phyloP scores from a whole-genome alignment of 345 rosid genomes.

The Stellera chamaejasme region DNA sequence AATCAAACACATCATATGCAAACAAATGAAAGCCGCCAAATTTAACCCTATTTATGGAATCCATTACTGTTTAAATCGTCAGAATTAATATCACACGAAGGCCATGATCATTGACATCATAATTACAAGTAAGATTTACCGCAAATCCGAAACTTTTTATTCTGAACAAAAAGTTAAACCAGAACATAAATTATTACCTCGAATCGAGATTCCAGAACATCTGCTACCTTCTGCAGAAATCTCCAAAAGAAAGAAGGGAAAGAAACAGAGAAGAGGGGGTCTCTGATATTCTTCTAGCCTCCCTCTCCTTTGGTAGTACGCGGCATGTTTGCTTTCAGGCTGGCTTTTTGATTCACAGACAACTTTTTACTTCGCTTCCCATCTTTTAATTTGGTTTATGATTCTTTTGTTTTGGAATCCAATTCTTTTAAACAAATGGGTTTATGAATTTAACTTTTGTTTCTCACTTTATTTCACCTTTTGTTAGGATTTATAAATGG shows the following conservation, averaged over 20 bases:
- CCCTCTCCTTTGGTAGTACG: conserved; percentile 17
- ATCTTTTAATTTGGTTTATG: neutral
- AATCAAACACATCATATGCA: no score
- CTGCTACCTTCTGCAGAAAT: conserved; percentile 13
- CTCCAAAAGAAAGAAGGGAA: conserved; percentile 18
- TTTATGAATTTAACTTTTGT: conserved; percentile 15
- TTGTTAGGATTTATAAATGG: conserved; percentile 25
- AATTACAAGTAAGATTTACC: conserved; percentile 2
- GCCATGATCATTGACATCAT: conserved; percentile 12
- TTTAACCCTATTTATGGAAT: no score
- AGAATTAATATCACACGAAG: conserved; percentile 1
- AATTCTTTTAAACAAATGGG: neutral
- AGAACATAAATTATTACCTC: conserved; percentile 10
- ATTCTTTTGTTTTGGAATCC: conserved; percentile 16
- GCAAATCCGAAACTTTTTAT: conserved; percentile 10
- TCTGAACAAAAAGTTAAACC: neutral
- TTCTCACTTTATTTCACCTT: conserved; percentile 8
- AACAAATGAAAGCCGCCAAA: no score
- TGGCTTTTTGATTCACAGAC: no score
- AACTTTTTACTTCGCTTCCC: neutral
- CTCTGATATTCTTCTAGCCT: conserved; percentile 17
- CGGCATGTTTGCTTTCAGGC: conserved; percentile 12
- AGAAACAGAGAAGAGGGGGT: conserved; percentile 23
- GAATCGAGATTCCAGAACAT: conserved; percentile 5
- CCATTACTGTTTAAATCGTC: no score